Base-by-base conservation (phyloP, 345 rosid genomes). In the Bruguiera gymnorhiza region DNA sequence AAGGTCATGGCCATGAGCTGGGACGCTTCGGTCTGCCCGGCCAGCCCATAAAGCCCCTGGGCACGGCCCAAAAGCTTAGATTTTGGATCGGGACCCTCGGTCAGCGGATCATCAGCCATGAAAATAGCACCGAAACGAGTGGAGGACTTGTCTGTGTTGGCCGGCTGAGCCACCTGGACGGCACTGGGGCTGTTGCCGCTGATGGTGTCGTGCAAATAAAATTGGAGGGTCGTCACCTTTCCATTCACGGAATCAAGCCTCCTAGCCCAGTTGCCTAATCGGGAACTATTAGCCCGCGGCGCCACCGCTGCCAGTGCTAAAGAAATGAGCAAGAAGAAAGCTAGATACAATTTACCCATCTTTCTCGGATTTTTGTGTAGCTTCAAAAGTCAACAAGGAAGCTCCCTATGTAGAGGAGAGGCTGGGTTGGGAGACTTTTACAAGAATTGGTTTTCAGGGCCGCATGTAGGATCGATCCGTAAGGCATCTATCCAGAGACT, bases 121-220 rank as follows among this genome's bases (percentile, higher is more conserved):
- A 20, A 26, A 15, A 67, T 24, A 10, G 30, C 30, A 31, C 70
- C 70, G 20, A 67, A 67, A 21, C 21, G 4, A 39, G 70, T 55
- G 29, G 46, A 2, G 6, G 70, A 67, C 48, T 63, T 79, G 15
- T 69, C 57, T 0, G 85, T 80, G 73, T 36, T 66, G 0, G 71
- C 5, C 0, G 85, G 77, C 34, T 80, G 70, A 58, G 88, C 90
- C 46, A 89, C 85, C 52, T 74, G 75, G 8, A 84, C 78, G 8
- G 88, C 86, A 58, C 75, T 86, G 0, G 90, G 87, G 78, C 76
- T 75, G 55, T 72, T 73, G 21, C 96, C 92, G 53, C 85, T 82
- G 54, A 80, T 60, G 0, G 82, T 85, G 52, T 86, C 89, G 50
- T 89, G 96, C 78, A 83, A 86, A 75, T 84, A 85, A 80, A 86